Evolutionary conservation across 1,139 yeast genomes (phyloP).

Genomic region (Geotrichum australiense): DNA sequence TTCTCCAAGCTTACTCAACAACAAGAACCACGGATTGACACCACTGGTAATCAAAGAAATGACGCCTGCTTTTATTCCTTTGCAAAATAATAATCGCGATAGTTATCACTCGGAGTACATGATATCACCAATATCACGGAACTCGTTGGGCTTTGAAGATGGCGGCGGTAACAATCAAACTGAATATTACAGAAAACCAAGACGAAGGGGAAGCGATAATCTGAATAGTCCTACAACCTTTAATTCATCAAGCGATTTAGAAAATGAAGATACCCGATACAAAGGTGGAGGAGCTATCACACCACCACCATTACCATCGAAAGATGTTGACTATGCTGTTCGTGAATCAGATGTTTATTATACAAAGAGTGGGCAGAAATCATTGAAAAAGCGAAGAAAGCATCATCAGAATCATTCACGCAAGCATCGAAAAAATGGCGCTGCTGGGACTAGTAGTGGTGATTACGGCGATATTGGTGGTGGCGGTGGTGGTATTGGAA

Average conservation of each 20-base stretch:
- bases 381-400: conserved; percentile 11
- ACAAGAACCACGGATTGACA: not conserved
- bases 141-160: conserved; percentile 2
- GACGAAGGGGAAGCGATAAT: conserved; percentile 26
- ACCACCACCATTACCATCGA: conserved; percentile 15
- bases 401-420: conserved; percentile 1
- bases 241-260: conserved; percentile 6
- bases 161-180: conserved; percentile 7
- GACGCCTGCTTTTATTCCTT: not conserved
- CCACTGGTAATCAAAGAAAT: conserved; percentile 4
- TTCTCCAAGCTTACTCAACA: not conserved
- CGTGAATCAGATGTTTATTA: conserved; percentile 35
- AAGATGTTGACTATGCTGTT: conserved; percentile 32
- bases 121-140: conserved; percentile 14
- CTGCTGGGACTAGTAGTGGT: not conserved
- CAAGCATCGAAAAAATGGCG: not conserved
- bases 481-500: not conserved
- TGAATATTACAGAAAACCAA: conserved; percentile 28
- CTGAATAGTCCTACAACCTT: conserved; percentile 18
- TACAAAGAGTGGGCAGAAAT: conserved; percentile 20
- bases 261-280: not conserved
- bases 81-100: conserved; percentile 1
- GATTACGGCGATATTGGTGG: not conserved
- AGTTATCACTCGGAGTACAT: conserved; percentile 11
- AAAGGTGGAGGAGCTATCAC: conserved; percentile 4